phyloP scores from a whole-genome alignment of 108 stramenopile species.

The Aurantiochytrium sp. region DNA sequence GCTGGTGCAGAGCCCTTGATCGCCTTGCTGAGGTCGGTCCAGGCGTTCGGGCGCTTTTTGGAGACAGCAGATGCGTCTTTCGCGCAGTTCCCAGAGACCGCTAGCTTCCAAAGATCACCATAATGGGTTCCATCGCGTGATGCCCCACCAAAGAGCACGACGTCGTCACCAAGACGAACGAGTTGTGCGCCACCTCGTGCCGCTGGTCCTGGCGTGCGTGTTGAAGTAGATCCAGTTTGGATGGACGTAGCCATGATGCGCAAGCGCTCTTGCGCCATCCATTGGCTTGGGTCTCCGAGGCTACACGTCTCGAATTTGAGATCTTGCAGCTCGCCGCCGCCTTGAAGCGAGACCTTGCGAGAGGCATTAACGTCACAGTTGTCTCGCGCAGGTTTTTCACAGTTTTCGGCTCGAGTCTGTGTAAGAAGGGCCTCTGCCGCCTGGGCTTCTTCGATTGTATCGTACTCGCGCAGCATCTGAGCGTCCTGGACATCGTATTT shows the following conservation, averaged over 20 bases:
- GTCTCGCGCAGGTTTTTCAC: not conserved
- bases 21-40: not conserved
- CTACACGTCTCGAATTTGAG: not conserved
- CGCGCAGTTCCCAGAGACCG: too few species aligned
- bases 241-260: too few species aligned
- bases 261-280: not conserved
- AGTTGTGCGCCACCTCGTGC: too few species aligned
- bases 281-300: not conserved
- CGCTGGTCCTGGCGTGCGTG: too few species aligned
- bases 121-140: not conserved
- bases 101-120: not conserved
- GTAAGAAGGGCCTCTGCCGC: not conserved
- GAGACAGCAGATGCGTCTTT: not conserved
- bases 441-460: not conserved
- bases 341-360: not conserved
- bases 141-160: constrained; percentile 10
- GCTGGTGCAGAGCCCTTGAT: not conserved
- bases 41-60: not conserved
- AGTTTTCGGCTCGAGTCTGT: too few species aligned
- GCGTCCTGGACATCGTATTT: not conserved
- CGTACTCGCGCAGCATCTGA: not conserved
- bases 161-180: not conserved
- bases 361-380: not conserved
- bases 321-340: not conserved
- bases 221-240: too few species aligned